A percentile compares a stretch with the other conserved stretches of the same genome.
Conservation (phyloP, 2,329 filamentous ascomycete genomes). For the Scedosporium dehoogii region DNA sequence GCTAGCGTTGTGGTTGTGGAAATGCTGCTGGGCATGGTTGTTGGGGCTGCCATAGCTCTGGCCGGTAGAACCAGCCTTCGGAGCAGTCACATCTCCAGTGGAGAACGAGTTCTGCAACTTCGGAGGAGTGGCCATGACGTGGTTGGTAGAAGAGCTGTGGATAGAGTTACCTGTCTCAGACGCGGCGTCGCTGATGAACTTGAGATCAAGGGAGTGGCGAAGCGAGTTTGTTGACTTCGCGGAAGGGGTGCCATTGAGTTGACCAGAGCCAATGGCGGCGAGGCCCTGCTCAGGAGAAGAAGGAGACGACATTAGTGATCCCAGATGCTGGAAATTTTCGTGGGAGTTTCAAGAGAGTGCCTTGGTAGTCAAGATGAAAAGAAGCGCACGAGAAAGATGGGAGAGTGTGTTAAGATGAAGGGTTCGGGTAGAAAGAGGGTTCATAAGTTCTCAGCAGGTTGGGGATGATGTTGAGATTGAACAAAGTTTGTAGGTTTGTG, state of each 20-base stretch:
- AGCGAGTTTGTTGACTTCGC: slow-evolving; percentile 30
- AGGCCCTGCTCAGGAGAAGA: slow-evolving; percentile 38
- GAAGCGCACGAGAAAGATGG: slow-evolving; percentile 7
- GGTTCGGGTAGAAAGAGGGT: background rate
- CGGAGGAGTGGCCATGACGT: slow-evolving; percentile 52
- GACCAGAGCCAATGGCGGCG: slow-evolving; percentile 31
- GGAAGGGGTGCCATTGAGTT: slow-evolving; percentile 21
- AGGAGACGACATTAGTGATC: background rate
- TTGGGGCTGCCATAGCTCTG: slow-evolving; percentile 42
- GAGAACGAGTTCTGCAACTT: slow-evolving; percentile 86
- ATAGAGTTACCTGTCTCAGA: slow-evolving; percentile 26
- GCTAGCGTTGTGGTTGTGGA: slow-evolving; percentile 72
- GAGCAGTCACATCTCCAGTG: slow-evolving; percentile 75
- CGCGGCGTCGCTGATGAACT: slow-evolving; percentile 36
- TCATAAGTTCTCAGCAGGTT: background rate
- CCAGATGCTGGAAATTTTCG: background rate
- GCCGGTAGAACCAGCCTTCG: slow-evolving; percentile 43
- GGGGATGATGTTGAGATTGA: background rate
- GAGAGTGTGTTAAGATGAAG: background rate
- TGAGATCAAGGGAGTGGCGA: slow-evolving; percentile 49
- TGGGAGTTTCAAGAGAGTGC: slow-evolving; percentile 7
- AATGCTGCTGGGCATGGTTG: slow-evolving; percentile 52
- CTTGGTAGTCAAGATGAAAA: slow-evolving; percentile 9
- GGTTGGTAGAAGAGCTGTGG: slow-evolving; percentile 37
- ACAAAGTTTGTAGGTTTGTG: background rate